These are phyloP conservation scores for Hirschioporus abietinus DNA, from an alignment of 768 basidiomycete genomes.

Conservation along the genomic window DNA sequence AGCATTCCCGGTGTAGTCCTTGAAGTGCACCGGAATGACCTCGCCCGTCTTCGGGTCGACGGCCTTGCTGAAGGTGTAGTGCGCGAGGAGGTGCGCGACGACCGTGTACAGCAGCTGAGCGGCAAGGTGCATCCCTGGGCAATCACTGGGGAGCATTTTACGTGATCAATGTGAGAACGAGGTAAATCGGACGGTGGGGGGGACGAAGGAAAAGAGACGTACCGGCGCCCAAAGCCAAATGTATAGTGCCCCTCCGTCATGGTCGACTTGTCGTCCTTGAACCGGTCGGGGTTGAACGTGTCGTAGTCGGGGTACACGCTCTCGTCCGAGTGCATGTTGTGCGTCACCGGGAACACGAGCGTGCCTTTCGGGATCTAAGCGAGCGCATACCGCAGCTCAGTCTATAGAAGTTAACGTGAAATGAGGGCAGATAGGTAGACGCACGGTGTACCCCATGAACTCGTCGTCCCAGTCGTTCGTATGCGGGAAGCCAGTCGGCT, in stretches of 20 bases:
- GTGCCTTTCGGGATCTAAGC: background rate
- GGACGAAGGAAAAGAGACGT: background rate
- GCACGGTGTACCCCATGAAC: background rate
- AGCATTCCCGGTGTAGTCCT: background rate
- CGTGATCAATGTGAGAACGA: too few relatives aligned
- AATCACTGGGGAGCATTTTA: background rate
- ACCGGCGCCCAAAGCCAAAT: background rate
- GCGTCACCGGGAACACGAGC: background rate
- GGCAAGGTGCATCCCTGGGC: background rate
- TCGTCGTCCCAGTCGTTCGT: background rate
- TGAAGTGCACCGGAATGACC: background rate
- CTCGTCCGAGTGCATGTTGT: conserved; percentile 10
- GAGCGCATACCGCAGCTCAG: background rate
- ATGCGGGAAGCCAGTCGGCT: background rate
- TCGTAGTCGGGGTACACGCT: conserved; percentile 18
- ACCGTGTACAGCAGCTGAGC: background rate
- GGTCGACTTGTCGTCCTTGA: conserved; percentile 9
- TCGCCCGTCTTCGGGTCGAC: background rate
- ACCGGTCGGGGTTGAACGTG: conserved; percentile 19
- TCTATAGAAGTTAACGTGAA: background rate
- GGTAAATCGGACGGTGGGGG: too few relatives aligned
- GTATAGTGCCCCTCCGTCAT: background rate
- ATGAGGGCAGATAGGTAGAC: background rate
- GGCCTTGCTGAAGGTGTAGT: background rate
- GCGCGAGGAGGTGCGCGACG: background rate